phyloP scores from a whole-genome alignment of 345 rosid genomes.

The Adansonia digitata region DNA sequence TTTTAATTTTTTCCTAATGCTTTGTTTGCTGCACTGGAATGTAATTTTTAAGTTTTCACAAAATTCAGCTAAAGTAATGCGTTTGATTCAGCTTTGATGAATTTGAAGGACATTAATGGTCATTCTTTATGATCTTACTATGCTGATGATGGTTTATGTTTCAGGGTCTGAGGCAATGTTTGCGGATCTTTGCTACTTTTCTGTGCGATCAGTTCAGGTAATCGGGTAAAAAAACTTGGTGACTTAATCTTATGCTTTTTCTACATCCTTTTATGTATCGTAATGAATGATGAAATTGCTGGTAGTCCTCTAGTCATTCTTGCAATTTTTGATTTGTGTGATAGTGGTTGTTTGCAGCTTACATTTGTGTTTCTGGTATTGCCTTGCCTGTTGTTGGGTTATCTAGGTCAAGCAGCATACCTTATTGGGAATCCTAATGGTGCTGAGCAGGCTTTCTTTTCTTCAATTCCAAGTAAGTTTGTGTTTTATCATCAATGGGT shows the following conservation, averaged over 20 bases:
- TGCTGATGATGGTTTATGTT: slow-evolving; percentile 24
- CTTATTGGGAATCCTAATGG: slow-evolving; percentile 57
- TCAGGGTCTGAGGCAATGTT: slow-evolving; percentile 99
- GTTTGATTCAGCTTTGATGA: background rate
- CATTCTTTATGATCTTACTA: slow-evolving; percentile 3
- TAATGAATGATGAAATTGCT: background rate
- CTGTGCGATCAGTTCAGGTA: slow-evolving; percentile 97
- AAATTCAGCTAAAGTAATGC: slow-evolving; percentile 1
- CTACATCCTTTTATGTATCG: background rate
- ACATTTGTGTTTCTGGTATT: slow-evolving; percentile 90
- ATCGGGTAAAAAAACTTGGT: slow-evolving; percentile 22
- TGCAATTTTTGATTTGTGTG: slow-evolving; percentile 29
- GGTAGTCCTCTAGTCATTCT: slow-evolving; percentile 15
- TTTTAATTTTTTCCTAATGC: background rate
- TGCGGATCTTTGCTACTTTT: slow-evolving; percentile 98
- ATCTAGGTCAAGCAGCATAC: slow-evolving; percentile 99
- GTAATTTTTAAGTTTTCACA: background rate
- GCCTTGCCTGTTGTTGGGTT: slow-evolving; percentile 95
- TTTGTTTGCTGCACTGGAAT: background rate
- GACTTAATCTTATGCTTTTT: slow-evolving; percentile 12
- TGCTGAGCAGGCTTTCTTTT: slow-evolving; percentile 70
- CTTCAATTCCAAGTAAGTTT: slow-evolving; percentile 83
- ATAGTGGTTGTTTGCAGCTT: slow-evolving; percentile 71
- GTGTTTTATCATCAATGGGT: slow-evolving; percentile 14
- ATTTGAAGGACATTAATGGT: background rate